phyloP scores from a whole-genome alignment of 176 grass and related monocot genomes.

The Avena sativa region DNA sequence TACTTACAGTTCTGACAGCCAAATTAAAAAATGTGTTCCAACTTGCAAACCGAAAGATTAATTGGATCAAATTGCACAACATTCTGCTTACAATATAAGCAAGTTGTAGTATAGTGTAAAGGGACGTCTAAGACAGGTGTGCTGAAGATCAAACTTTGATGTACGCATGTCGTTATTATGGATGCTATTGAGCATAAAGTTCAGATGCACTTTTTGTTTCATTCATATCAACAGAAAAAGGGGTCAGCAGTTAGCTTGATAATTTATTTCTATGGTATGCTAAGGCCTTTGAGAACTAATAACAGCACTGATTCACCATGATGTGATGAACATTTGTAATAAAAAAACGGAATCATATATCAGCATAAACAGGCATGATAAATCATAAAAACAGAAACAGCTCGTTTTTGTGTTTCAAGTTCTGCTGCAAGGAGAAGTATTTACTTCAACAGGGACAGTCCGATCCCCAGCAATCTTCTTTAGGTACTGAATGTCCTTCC shows the following conservation, averaged over 20 bases:
- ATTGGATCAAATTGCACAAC: constrained; percentile 31
- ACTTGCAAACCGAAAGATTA: background rate
- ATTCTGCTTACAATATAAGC: constrained; percentile 15
- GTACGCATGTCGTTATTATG: constrained; percentile 10
- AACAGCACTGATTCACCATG: background rate
- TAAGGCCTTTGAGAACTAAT: constrained; percentile 15
- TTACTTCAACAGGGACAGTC: constrained; percentile 95
- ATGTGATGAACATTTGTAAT: background rate
- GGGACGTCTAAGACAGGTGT: background rate
- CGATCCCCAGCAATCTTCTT: constrained; percentile 94
- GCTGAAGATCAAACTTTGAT: constrained; percentile 21
- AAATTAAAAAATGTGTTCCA: constrained; percentile 31
- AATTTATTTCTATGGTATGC: background rate
- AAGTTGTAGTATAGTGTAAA: constrained; percentile 20
- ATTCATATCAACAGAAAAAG: constrained; percentile 4
- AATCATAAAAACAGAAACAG: background rate
- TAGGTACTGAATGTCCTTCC: constrained; percentile 90
- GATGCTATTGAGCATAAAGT: constrained; percentile 12
- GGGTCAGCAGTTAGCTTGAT: background rate
- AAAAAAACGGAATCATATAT: constrained; percentile 2
- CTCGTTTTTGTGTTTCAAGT: background rate
- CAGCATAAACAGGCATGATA: constrained; percentile 14
- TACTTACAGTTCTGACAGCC: background rate
- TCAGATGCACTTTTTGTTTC: constrained; percentile 21
- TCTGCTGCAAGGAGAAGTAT: constrained; percentile 41